Base-by-base conservation (phyloP, 2,329 filamentous ascomycete genomes). In the Ceratocystiopsis minuta region DNA sequence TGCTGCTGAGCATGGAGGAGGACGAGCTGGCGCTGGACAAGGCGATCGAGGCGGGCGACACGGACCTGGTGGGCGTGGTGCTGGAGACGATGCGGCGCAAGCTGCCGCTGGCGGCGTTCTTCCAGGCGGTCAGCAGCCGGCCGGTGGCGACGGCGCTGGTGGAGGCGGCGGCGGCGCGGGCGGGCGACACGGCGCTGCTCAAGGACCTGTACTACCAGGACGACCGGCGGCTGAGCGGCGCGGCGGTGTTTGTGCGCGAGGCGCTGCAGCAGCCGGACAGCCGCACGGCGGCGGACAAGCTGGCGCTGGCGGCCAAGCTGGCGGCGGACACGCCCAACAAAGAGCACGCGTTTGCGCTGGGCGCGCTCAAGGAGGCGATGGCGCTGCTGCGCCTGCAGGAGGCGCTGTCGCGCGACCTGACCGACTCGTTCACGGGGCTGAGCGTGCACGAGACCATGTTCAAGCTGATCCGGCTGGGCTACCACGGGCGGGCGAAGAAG, bases 151-250 rank as follows among this genome's bases (percentile, higher is more conserved):
- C 84, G 2, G 84, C 90, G 0, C 71, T 98, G 12, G 83, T 98
- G 18, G 90, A 98, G 58, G 73, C 85, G 2, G 80, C 79, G 0
- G 88, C 90, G 0, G 55, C 62, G 37, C 67, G 71, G 40, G 75
- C 83, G 40, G 64, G 61, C 16, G 80, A 93, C 52, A 86, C 93
- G 52, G 70, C 73, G 0, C 60, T 98, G 17, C 72, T 98, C 20
- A 98, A 96, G 54, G 90, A 96, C 55, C 66, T 98, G 4, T 98
- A 90, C 62, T 98, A 98, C 57, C 90, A 96, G 61, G 90, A 96
- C 53, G 90, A 98, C 56, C 76, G 88, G 6, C 75, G 87, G 4
- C 65, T 86, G 6, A 90, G 96, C 49, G 86, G 90, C 3, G 82
- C 88, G 0, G 81, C 85, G 44, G 75, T 98, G 2, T 81, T 96